phyloP scores from a whole-genome alignment of 2,329 filamentous ascomycete genomes.

The Zasmidium citrigriseum region DNA sequence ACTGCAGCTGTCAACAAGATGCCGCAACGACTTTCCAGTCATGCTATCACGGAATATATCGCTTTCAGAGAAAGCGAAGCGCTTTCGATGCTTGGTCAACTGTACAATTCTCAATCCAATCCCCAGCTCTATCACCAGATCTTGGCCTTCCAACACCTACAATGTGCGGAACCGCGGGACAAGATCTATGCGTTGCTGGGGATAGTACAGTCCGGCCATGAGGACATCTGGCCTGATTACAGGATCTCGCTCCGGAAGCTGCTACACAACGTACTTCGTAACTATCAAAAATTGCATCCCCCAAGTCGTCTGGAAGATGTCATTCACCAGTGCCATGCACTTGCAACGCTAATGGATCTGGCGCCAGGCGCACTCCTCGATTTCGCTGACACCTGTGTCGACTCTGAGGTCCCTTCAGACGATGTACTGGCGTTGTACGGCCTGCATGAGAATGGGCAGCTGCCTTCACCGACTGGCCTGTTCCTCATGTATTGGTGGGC shows the following conservation, averaged over 20 bases:
- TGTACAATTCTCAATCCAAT: background rate
- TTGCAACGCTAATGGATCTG: background rate
- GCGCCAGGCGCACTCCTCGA: background rate
- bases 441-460: background rate
- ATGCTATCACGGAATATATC: background rate
- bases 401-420: background rate
- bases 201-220: background rate
- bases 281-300: background rate
- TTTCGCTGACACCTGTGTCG: background rate
- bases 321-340: background rate
- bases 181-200: slow-evolving; percentile 7
- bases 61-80: background rate
- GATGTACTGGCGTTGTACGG: background rate
- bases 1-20: background rate
- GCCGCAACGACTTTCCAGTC: background rate
- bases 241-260: background rate
- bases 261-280: slow-evolving; percentile 4
- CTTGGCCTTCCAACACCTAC: background rate
- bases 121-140: background rate
- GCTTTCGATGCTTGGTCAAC: background rate
- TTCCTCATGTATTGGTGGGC: background rate
- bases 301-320: background rate
- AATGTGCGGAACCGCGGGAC: slow-evolving; percentile 4
- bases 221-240: slow-evolving; percentile 7
- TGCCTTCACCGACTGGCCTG: background rate